These are phyloP conservation scores for Entomortierella lignicola DNA, from an alignment of 192 early-diverging fungal genomes.

Conservation along the genomic window DNA sequence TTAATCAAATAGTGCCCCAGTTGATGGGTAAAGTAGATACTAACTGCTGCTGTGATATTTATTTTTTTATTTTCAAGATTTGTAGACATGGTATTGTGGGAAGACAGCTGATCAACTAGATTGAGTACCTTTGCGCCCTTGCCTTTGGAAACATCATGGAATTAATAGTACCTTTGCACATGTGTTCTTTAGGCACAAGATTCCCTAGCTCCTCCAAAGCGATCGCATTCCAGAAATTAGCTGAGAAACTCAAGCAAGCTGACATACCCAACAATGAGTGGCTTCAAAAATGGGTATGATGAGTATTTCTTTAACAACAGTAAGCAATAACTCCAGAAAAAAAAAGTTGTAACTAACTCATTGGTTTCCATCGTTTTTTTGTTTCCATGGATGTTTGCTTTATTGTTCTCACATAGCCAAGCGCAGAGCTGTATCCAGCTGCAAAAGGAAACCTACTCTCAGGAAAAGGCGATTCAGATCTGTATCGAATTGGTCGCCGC, in stretches of 20 bases:
- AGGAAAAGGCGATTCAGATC: slow-evolving; percentile 22
- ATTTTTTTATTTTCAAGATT: neutral
- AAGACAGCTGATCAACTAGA: neutral
- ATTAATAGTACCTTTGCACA: too few relatives aligned
- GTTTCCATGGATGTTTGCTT: neutral
- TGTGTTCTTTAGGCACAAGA: slow-evolving; percentile 5
- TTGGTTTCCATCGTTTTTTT: too few relatives aligned
- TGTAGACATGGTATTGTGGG: slow-evolving; percentile 29
- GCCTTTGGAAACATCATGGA: too few relatives aligned
- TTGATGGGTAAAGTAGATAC: neutral
- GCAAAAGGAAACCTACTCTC: slow-evolving; percentile 9
- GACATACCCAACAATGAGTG: slow-evolving; percentile 17
- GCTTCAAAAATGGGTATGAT: slow-evolving; percentile 18
- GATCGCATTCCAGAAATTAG: slow-evolving; percentile 3
- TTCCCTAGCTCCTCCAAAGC: slow-evolving; percentile 13
- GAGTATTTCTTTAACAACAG: too few relatives aligned
- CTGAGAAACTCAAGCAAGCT: slow-evolving; percentile 3
- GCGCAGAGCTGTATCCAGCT: slow-evolving; percentile 12
- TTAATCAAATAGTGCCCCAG: too few relatives aligned
- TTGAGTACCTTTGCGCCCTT: neutral
- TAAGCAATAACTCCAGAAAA: too few relatives aligned
- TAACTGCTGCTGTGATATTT: neutral
- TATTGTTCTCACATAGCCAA: neutral
- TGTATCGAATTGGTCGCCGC: slow-evolving; percentile 25
- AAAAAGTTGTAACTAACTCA: too few relatives aligned